Evolutionary conservation across 1,284 basidiomycete species (phyloP), one percentile per base, ranked within the genome.

Genomic region (Sparassis latifolia): DNA sequence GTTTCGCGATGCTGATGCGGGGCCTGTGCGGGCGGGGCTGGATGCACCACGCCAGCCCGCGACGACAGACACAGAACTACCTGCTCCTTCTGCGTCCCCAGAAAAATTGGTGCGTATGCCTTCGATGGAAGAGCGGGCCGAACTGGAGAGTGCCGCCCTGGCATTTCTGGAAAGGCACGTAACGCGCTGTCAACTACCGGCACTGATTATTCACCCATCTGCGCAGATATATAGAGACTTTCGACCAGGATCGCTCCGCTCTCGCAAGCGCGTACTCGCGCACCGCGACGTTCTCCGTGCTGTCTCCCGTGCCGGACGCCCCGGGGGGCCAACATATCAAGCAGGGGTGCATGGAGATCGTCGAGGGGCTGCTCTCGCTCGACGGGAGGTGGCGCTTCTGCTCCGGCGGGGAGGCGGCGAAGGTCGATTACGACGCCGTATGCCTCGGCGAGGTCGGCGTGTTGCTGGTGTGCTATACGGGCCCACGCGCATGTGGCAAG

Each of bases 211-310:
- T 37, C 35, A 12, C 35, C 35, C 6, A 37, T 12, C 35, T 37
- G 35, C 37, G 9, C 53, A 65, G 63, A 7, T 65, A 60, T 49
- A 52, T 64, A 32, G 9, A 33, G n/a, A 38, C 48, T 3, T 65
- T 60, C 50, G 51, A 56, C 38, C 10, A 29, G 10, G 60, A 64
- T 46, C 63, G 65, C 47, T 48, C 60, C 1, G 44, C 51, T 28
- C 57, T 66, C 4, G 59, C 58, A 0, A 51, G 52, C 29, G 63
- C 63, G 12, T 66, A 65, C 54, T 56, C 60, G 0, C 59, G 48
- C 31, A 27, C 47, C 12, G 65, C 62, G 2, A 58, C 57, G 2
- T 61, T 64, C 47, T 64, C 65, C 32, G 41, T 57, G 27, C 58
- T 7, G 40, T 5, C 10, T 10, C 27, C 10, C 20, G 35, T 38